phyloP scores from a whole-genome alignment of 1,284 basidiomycete species.

The Ganoderma sinense region DNA sequence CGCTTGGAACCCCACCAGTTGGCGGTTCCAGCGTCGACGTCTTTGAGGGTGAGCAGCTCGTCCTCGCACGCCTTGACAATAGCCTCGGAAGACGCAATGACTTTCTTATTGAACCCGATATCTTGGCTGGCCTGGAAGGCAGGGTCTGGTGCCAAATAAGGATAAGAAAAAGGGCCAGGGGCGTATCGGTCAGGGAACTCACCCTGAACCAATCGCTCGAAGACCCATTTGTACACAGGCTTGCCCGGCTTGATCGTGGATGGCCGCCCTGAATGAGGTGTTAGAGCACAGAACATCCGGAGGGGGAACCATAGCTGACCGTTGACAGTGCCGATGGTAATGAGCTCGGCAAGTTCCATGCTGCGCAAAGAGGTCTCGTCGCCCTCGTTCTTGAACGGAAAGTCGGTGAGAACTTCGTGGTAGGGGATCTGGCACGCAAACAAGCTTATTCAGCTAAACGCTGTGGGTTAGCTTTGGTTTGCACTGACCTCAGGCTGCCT shows the following conservation, averaged over 20 bases:
- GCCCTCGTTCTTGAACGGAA: constrained; percentile 93
- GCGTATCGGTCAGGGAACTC: constrained; percentile 31
- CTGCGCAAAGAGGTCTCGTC: constrained; percentile 83
- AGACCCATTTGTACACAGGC: constrained; percentile 89
- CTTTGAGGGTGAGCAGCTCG: constrained; percentile 75
- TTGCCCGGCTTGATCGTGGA: constrained; percentile 88
- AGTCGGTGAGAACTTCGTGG: constrained; percentile 82
- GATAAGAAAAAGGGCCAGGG: not conserved
- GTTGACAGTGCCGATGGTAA: constrained; percentile 80
- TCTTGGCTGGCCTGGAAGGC: constrained; percentile 87
- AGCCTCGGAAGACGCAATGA: constrained; percentile 72
- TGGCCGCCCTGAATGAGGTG: constrained; percentile 70
- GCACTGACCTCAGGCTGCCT: constrained; percentile 68
- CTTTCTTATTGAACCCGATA: constrained; percentile 78
- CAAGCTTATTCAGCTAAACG: constrained; percentile 13
- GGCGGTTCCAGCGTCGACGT: constrained; percentile 59
- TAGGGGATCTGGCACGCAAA: constrained; percentile 70
- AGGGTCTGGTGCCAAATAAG: constrained; percentile 55
- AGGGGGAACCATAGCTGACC: constrained; percentile 50
- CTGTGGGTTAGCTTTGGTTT: not conserved
- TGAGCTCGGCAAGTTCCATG: constrained; percentile 92
- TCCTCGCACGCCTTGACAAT: constrained; percentile 78
- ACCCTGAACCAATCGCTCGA: constrained; percentile 83
- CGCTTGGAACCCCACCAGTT: constrained; percentile 56
- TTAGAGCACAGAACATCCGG: constrained; percentile 4